Base-by-base conservation (phyloP, 2,329 filamentous ascomycete species). In the Colletotrichum godetiae region DNA sequence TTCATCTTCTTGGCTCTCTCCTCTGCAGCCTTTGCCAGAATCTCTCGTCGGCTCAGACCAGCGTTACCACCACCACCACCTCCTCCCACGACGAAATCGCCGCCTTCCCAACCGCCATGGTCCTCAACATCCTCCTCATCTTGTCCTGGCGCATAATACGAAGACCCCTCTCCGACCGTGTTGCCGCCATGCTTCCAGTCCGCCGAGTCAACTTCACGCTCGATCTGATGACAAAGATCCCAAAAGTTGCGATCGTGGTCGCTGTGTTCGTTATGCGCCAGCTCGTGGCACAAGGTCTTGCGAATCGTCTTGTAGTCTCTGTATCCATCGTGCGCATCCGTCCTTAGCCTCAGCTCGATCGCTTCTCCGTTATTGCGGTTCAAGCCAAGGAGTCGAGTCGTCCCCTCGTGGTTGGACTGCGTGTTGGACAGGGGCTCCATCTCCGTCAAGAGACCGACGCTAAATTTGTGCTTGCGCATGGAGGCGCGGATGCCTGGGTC, bases 311-410 rank as follows among this genome's bases (percentile, higher is more conserved):
- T 92, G 84, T 98, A 99, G 80, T 98, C 95, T 49, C 97, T 87
- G 79, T 98, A 98, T 0, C 97, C 97, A 81, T 98, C 95, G 80
- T 97, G 95, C 3, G 94, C 94, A 83, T 99, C 97, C 1, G 97
- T 98, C n/a, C 97, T 88, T 46, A 99, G 84, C 0, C 97, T 88
- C 74, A 99, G 83, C 86, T 98, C 95, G 69, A 99, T 98, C 1
- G 95, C 94, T 81, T 98, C 93, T 73, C 97, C 97, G 3, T 87
- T 83, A 80, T 98, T 98, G 12, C 95, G 88, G 80, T 99, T 99
- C 53, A 98, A 82, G 0, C 97, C 97, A 0, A 98, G 84, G 1
- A 94, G 95, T 57, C 94, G 89, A 62, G 92, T 92, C n/a, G 88
- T 89, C 59, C 90, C 89, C 78, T 97, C 93, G 78, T 94, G 92